Evolutionary conservation across 352 stramenopile genomes (phyloP).

Genomic region (Saprolegnia diclina): DNA sequence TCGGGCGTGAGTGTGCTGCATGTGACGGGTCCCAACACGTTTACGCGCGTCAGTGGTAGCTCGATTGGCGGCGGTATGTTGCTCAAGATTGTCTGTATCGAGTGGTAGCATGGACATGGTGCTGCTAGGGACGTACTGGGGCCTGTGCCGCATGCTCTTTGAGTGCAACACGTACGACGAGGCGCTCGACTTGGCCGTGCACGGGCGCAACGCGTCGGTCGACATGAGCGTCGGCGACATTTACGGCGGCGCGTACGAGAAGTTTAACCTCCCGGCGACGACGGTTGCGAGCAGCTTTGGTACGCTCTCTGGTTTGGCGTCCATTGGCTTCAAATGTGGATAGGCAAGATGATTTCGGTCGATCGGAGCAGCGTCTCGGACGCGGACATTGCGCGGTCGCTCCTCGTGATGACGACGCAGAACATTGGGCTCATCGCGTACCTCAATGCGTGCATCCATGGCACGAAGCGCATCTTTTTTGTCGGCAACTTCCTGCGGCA

Average conservation of each 20-base stretch:
- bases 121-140: conserved; percentile 93
- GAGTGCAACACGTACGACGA: conserved; percentile 81
- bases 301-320: conserved; percentile 62
- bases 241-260: conserved; percentile 95
- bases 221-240: conserved; percentile 99
- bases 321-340: neutral
- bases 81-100: neutral
- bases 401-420: conserved; percentile 99
- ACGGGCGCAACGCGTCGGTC: conserved; percentile 79
- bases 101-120: neutral
- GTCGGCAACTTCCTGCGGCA: conserved; percentile 97
- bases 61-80: conserved; percentile 90
- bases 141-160: conserved; percentile 93
- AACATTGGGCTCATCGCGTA: conserved; percentile 97
- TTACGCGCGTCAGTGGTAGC: conserved; percentile 96
- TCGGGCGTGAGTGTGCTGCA: conserved; percentile 96
- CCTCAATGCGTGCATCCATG: conserved; percentile 96
- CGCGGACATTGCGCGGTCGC: conserved; percentile 92
- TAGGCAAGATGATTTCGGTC: conserved; percentile 70
- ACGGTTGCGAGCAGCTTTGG: conserved; percentile 97
- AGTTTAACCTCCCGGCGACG: conserved; percentile 86
- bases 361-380: conserved; percentile 77
- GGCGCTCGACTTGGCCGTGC: conserved; percentile 69
- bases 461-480: conserved; percentile 96
- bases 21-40: conserved; percentile 90